Base-by-base conservation (phyloP, 2,329 filamentous ascomycete species). In the Beauveria bassiana region DNA sequence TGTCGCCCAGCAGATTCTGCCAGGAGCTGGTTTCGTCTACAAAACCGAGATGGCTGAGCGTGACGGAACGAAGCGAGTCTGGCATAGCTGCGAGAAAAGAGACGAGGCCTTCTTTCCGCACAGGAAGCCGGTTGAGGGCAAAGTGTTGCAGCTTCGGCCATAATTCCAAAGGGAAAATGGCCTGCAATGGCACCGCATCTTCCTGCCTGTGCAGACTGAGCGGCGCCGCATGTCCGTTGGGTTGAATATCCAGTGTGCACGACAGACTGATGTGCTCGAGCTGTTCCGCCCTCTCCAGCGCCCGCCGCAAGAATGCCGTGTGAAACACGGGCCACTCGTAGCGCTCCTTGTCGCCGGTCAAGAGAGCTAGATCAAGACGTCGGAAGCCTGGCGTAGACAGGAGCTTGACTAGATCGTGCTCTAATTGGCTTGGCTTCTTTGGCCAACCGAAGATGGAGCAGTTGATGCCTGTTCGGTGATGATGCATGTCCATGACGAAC, bases 81-180 rank as follows among this genome's bases (percentile, higher is more conserved):
- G 45, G 45, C 22, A 47, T 22, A 12, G 9, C 20, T 10, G 5
- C 45, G 9, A 47, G 22, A 20, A 47, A 10, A 4, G 45, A 22
- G n/a, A 47, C 6, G 7, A 47, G 45, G n/a, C 26, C n/a, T 22
- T 22, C 20, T 22, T 47, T 20, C n/a, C 12, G 20, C 12, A 47
- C n/a, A 14, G 22, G 5, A 10, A 47, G 4, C 12, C 45, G 45
- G 38, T 26, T 42, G 51, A 76, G 65, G 2, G 67, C 62, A 63
- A 76, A 74, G 28, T 73, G 70, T 0, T 63, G 64, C 5, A 77
- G 62, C 0, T 62, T 63, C 0, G 63, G 46, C 72, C 69, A 73
- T 1, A 61, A 65, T 0, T 69, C 63, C 7, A 72, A 16, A 0
- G 72, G 70, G 22, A 76, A 70, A 6, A 76, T 68, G 2, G 51